A percentile compares a stretch with the other conserved stretches of the same genome.
Conservation (phyloP, 2,329 filamentous ascomycete species). For the Ilyonectria sp. region DNA sequence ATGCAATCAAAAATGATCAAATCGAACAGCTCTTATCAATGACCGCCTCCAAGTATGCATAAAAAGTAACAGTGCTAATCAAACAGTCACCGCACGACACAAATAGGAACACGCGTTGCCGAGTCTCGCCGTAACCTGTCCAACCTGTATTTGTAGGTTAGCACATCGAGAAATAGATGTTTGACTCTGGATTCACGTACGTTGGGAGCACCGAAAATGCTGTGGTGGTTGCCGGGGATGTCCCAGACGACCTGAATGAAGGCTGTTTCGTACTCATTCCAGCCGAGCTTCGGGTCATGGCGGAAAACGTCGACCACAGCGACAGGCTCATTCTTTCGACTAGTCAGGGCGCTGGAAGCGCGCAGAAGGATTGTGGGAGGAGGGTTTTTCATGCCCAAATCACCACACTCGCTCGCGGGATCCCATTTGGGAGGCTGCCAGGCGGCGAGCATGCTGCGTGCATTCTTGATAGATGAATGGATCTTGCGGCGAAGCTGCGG, state of each 20-base stretch:
- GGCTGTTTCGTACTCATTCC: conserved; percentile 22
- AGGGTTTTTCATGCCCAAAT: conserved; percentile 16
- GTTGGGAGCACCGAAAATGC: conserved; percentile 22
- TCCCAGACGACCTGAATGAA: conserved; percentile 27
- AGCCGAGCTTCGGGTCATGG: conserved; percentile 21
- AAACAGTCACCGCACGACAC: conserved; percentile 17
- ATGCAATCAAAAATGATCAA: conserved; percentile 1
- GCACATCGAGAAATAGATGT: background rate
- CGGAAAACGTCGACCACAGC: conserved; percentile 23
- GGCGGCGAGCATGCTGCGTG: conserved; percentile 24
- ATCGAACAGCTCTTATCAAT: background rate
- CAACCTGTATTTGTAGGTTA: conserved; percentile 5
- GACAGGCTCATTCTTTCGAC: conserved; percentile 19
- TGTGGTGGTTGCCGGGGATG: conserved; percentile 26
- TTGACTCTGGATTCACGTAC: background rate
- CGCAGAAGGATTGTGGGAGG: conserved; percentile 22
- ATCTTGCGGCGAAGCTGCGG: conserved; percentile 23
- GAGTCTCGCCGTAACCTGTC: conserved; percentile 12
- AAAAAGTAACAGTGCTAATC: background rate
- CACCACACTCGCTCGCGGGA: conserved; percentile 10
- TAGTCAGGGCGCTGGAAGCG: conserved; percentile 15
- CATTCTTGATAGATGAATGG: conserved; percentile 25
- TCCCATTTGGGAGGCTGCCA: conserved; percentile 26
- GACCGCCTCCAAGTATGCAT: background rate
- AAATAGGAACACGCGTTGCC: conserved; percentile 23